These are phyloP conservation scores for Alternaria dauci DNA, from an alignment of 2,329 filamentous ascomycete species.

Conservation along the genomic window DNA sequence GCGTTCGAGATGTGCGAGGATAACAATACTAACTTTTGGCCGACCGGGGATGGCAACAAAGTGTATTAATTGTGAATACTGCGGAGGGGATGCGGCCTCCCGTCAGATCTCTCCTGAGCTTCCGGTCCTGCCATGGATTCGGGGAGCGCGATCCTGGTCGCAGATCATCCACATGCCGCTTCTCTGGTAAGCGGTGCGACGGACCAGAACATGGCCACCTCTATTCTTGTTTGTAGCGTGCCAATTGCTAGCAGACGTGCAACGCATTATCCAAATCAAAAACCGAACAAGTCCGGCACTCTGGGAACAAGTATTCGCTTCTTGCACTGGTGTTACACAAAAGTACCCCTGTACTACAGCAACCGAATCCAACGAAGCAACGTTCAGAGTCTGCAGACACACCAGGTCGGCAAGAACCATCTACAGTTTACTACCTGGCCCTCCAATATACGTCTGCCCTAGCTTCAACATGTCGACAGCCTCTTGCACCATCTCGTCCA, in stretches of 20 bases:
- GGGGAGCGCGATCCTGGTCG: slow-evolving; percentile 27
- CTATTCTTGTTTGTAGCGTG: background rate
- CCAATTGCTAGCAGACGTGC: background rate
- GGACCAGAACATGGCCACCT: background rate
- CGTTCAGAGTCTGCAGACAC: background rate
- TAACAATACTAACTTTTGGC: slow-evolving; percentile 15
- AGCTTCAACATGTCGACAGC: slow-evolving; percentile 51
- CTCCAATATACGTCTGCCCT: slow-evolving; percentile 47
- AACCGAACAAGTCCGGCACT: background rate
- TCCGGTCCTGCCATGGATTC: slow-evolving; percentile 18
- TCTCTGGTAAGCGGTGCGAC: slow-evolving; percentile 7
- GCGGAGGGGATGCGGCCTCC: slow-evolving; percentile 9
- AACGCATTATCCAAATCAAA: background rate
- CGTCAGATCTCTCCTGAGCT: slow-evolving; percentile 26
- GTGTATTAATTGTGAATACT: slow-evolving; percentile 16
- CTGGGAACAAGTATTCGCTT: background rate
- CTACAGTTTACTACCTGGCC: slow-evolving; percentile 48
- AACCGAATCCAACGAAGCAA: slow-evolving; percentile 5
- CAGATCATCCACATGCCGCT: slow-evolving; percentile 31
- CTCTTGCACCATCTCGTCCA: slow-evolving; percentile 82
- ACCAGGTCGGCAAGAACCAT: background rate
- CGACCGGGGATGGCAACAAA: slow-evolving; percentile 3
- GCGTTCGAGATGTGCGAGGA: slow-evolving; percentile 15
- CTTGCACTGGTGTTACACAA: slow-evolving; percentile 10
- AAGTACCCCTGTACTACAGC: background rate